Percentiles rank a stretch among this genome's conserved stretches.
Conservation (phyloP, 2,329 filamentous ascomycete genomes). For the Colletotrichum sp. region DNA sequence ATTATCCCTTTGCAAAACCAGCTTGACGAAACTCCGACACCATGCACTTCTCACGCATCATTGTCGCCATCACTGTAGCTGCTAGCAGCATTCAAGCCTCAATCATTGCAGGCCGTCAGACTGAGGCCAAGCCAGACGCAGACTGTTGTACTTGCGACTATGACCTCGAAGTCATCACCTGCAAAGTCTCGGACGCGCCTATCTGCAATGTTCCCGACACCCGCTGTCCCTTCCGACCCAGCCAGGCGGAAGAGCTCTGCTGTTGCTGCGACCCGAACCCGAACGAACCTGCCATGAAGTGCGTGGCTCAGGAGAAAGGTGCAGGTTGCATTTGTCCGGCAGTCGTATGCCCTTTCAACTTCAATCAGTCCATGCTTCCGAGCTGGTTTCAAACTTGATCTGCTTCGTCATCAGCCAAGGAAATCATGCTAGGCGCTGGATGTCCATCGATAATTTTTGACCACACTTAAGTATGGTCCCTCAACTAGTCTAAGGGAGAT, state of each 20-base stretch:
- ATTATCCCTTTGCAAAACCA: neutral
- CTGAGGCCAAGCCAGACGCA: neutral
- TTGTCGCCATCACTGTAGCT: neutral
- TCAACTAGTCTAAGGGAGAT: too few relatives aligned
- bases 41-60: neutral
- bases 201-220: neutral
- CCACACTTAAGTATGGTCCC: too few relatives aligned
- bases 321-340: neutral
- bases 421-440: too few relatives aligned
- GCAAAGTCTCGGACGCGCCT: neutral
- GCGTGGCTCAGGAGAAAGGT: neutral
- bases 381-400: neutral
- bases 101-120: neutral
- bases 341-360: neutral
- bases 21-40: neutral
- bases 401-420: neutral
- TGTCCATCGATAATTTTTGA: too few relatives aligned
- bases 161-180: neutral
- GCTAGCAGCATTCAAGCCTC: neutral
- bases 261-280: neutral
- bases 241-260: neutral
- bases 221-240: neutral
- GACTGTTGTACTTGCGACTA: neutral
- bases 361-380: neutral
- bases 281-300: neutral